Conservation (phyloP, 116 monocot species). For the Phalaenopsis hybrid region DNA sequence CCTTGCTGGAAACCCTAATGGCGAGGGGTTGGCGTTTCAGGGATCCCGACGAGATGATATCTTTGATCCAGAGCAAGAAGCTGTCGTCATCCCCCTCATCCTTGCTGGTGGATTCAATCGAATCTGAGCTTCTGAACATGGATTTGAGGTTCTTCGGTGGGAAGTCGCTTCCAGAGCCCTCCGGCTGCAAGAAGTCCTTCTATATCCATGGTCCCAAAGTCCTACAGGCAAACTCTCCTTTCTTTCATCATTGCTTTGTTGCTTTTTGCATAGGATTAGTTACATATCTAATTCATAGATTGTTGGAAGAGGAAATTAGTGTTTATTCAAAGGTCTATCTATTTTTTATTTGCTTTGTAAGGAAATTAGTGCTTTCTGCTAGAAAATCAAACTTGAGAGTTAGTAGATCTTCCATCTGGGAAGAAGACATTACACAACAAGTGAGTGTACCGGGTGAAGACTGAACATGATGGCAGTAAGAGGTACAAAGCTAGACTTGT, state of each 20-base stretch:
- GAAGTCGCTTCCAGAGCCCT: constrained; percentile 62
- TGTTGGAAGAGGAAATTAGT: not conserved
- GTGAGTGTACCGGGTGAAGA: too few relatives aligned
- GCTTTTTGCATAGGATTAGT: not conserved
- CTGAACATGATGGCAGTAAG: too few relatives aligned
- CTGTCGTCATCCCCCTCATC: constrained; percentile 5
- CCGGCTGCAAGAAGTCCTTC: constrained; percentile 40
- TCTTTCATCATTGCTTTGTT: not conserved
- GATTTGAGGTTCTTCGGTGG: constrained; percentile 75
- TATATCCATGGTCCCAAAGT: constrained; percentile 68
- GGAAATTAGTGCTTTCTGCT: too few relatives aligned
- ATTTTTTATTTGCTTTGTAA: not conserved
- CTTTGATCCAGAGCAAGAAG: constrained; percentile 12
- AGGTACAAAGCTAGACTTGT: too few relatives aligned
- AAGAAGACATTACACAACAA: too few relatives aligned
- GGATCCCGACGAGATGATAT: constrained; percentile 28
- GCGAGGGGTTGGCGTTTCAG: constrained; percentile 68
- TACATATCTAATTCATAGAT: not conserved
- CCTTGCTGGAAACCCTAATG: constrained; percentile 40
- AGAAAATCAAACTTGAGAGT: too few relatives aligned
- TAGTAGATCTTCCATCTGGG: too few relatives aligned
- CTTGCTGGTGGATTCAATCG: constrained; percentile 25
- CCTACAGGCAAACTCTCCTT: constrained; percentile 46
- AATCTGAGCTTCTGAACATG: constrained; percentile 62
- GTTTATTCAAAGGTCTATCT: not conserved